A percentile compares a stretch with the other conserved stretches of the same genome.
Evolutionary conservation across 2,329 filamentous ascomycete species (phyloP).

Genomic region (Dryadomyces sulphureus): DNA sequence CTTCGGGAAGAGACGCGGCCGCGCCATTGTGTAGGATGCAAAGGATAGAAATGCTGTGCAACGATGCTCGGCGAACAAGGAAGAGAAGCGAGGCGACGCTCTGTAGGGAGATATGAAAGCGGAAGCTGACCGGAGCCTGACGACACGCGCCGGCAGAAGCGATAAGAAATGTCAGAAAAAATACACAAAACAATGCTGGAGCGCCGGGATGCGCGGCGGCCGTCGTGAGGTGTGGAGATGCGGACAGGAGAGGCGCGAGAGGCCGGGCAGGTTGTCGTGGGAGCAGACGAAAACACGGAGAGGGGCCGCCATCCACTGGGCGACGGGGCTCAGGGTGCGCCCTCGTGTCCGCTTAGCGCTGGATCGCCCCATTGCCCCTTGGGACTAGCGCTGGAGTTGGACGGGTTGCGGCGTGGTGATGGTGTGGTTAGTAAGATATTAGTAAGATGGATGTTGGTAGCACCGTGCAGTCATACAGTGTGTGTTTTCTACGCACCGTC

Average conservation of each 20-base stretch:
- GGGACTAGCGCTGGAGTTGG: not conserved
- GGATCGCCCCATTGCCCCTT: not conserved
- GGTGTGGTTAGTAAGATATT: too few species aligned
- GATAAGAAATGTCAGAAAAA: too few species aligned
- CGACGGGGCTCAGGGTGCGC: not conserved
- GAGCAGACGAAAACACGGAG: not conserved
- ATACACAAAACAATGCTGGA: too few species aligned
- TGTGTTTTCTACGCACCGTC: too few species aligned
- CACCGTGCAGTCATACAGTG: too few species aligned
- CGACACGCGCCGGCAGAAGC: too few species aligned
- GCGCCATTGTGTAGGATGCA: conserved; percentile 12
- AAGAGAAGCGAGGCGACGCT: not conserved
- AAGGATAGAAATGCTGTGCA: not conserved
- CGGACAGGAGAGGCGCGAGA: not conserved
- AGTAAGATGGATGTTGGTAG: too few species aligned
- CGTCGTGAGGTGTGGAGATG: not conserved
- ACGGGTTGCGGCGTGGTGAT: too few species aligned
- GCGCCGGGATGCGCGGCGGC: too few species aligned
- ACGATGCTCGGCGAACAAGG: not conserved
- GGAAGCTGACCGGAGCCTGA: not conserved
- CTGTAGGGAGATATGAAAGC: not conserved
- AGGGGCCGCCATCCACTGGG: not conserved
- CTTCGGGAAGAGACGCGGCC: conserved; percentile 16
- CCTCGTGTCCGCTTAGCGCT: conserved; percentile 1
- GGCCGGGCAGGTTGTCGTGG: not conserved